Evolutionary conservation across 192 early-diverging fungal genomes (phyloP).

Genomic region (Dimargaris cristalligena): DNA sequence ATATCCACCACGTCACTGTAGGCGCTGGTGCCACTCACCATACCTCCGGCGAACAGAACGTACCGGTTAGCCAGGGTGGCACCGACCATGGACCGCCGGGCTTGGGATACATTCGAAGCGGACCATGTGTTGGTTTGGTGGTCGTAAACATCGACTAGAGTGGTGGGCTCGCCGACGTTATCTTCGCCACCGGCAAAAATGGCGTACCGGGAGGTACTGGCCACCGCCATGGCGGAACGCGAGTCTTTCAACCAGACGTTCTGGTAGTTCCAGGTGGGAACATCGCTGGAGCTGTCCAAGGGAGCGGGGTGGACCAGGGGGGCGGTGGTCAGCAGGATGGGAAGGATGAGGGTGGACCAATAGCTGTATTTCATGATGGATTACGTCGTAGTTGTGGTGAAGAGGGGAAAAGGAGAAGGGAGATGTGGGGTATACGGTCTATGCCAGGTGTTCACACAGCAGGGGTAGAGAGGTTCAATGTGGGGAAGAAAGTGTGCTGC

Average conservation of each 20-base stretch:
- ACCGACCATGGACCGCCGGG: conserved; percentile 20
- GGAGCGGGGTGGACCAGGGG: too few relatives aligned
- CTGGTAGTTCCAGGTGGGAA: conserved; percentile 17
- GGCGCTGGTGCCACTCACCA: conserved; percentile 18
- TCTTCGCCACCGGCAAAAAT: conserved; percentile 28
- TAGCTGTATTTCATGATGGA: too few relatives aligned
- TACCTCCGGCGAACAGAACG: conserved; percentile 28
- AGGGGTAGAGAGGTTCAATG: too few relatives aligned
- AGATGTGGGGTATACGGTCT: too few relatives aligned
- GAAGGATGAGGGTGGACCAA: too few relatives aligned
- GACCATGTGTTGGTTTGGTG: conserved; percentile 19
- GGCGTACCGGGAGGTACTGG: conserved; percentile 20
- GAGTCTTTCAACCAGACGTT: conserved; percentile 21
- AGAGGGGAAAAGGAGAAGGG: too few relatives aligned
- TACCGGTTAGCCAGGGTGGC: conserved; percentile 24
- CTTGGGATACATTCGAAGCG: conserved; percentile 14
- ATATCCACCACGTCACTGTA: conserved; percentile 23
- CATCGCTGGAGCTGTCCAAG: too few relatives aligned
- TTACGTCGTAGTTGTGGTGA: too few relatives aligned
- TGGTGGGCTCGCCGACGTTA: conserved; percentile 19
- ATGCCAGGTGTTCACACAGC: too few relatives aligned
- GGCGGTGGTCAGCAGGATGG: too few relatives aligned
- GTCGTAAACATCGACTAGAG: conserved; percentile 27
- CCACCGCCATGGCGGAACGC: conserved; percentile 20
- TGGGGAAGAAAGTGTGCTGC: too few relatives aligned